Evolutionary conservation across 768 basidiomycete species (phyloP).

Genomic region (Coprinopsis marcescibilis): DNA sequence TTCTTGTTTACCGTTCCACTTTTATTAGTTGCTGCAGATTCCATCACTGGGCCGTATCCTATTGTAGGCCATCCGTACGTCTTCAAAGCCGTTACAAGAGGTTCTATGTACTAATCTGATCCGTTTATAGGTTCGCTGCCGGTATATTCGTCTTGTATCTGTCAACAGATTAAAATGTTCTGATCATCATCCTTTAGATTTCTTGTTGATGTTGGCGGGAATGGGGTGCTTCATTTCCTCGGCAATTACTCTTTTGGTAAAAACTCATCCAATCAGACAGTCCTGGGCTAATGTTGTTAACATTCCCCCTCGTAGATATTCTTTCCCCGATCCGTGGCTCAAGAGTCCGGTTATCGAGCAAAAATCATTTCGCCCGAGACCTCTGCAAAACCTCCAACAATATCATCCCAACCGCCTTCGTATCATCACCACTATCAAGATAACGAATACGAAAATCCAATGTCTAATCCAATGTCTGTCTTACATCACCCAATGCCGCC

Average conservation of each 20-base stretch:
- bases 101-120: neutral
- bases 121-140: constrained; percentile 47
- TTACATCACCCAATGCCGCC: constrained; percentile 9
- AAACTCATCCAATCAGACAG: too few relatives aligned
- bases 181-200: constrained; percentile 36
- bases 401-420: constrained; percentile 22
- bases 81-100: neutral
- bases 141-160: constrained; percentile 32
- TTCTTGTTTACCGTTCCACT: constrained; percentile 70
- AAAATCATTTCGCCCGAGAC: constrained; percentile 26
- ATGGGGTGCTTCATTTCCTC: constrained; percentile 78
- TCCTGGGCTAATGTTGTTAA: neutral
- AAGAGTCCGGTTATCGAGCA: constrained; percentile 56
- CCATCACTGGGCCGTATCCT: constrained; percentile 40
- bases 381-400: constrained; percentile 23
- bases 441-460: constrained; percentile 9
- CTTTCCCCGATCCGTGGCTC: constrained; percentile 69
- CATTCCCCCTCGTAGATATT: constrained; percentile 45
- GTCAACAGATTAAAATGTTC: constrained; percentile 16
- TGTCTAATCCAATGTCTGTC: constrained; percentile 12
- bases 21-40: constrained; percentile 62
- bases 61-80: constrained; percentile 57
- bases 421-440: constrained; percentile 19
- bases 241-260: constrained; percentile 70
- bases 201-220: constrained; percentile 63